Conservation (phyloP, 1,284 basidiomycete genomes). For the Paramarasmius palmivorus region DNA sequence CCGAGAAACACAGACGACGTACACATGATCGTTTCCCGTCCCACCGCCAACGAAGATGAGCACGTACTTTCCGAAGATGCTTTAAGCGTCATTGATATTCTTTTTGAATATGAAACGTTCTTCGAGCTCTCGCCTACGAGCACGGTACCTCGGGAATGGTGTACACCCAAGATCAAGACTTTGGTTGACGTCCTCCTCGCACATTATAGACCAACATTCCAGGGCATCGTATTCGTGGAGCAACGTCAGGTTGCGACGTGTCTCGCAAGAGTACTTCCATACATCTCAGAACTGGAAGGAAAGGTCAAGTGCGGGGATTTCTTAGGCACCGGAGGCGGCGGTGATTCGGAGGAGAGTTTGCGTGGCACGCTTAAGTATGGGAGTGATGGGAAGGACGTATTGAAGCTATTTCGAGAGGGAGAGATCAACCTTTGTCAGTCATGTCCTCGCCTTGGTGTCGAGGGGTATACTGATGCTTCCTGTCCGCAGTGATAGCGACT, state of each 20-base stretch:
- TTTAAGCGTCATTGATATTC: conserved; percentile 50
- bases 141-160: conserved; percentile 55
- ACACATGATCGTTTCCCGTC: conserved; percentile 1
- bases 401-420: conserved; percentile 64
- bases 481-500: conserved; percentile 75
- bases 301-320: conserved; percentile 64
- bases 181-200: conserved; percentile 63
- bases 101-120: conserved; percentile 45
- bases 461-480: conserved; percentile 10
- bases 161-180: conserved; percentile 68
- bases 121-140: conserved; percentile 41
- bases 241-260: conserved; percentile 78
- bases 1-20: background rate
- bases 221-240: conserved; percentile 83
- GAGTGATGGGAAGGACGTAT: conserved; percentile 54
- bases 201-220: conserved; percentile 58
- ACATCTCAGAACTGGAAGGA: conserved; percentile 54
- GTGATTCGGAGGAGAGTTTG: conserved; percentile 27
- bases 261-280: conserved; percentile 62
- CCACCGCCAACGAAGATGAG: conserved; percentile 6
- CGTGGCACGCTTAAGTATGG: conserved; percentile 44
- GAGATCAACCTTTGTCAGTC: conserved; percentile 68
- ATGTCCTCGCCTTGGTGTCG: conserved; percentile 1
- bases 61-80: conserved; percentile 26
- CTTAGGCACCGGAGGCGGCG: conserved; percentile 73